phyloP scores from a whole-genome alignment of 1,139 yeast species.

The Nadsonia commutata region DNA sequence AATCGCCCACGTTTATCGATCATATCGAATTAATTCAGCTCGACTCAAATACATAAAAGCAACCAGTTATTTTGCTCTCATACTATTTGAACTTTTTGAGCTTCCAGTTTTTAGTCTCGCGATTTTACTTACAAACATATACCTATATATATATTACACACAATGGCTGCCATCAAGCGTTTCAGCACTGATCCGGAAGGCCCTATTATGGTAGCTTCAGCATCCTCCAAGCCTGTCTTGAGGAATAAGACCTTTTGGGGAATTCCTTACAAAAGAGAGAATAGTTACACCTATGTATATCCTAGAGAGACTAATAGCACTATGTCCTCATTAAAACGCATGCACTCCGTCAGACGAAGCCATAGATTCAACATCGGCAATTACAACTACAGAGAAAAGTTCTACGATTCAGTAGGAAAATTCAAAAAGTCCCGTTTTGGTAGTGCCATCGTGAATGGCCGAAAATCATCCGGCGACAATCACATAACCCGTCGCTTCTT shows the following conservation, averaged over 20 bases:
- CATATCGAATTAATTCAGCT: too few species aligned
- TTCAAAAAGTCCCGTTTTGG: neutral
- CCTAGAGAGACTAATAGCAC: neutral
- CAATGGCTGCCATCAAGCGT: neutral
- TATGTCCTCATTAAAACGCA: neutral
- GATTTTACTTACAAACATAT: too few species aligned
- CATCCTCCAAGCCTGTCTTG: neutral
- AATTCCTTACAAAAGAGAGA: neutral
- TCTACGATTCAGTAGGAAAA: neutral
- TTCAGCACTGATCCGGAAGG: neutral
- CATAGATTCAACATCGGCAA: neutral
- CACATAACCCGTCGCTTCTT: neutral
- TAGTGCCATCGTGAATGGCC: neutral
- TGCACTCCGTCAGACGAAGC: neutral
- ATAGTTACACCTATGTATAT: neutral
- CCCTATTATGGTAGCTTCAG: neutral
- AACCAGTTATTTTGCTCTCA: too few species aligned
- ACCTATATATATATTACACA: too few species aligned
- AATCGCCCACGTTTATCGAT: too few species aligned
- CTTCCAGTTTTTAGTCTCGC: too few species aligned
- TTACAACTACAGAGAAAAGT: neutral
- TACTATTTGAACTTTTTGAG: too few species aligned
- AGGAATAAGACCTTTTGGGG: neutral
- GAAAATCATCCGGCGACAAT: neutral
- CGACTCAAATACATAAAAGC: too few species aligned